Evolutionary conservation across 2,329 filamentous ascomycete species (phyloP).

Genomic region (Aspergillus sergii): DNA sequence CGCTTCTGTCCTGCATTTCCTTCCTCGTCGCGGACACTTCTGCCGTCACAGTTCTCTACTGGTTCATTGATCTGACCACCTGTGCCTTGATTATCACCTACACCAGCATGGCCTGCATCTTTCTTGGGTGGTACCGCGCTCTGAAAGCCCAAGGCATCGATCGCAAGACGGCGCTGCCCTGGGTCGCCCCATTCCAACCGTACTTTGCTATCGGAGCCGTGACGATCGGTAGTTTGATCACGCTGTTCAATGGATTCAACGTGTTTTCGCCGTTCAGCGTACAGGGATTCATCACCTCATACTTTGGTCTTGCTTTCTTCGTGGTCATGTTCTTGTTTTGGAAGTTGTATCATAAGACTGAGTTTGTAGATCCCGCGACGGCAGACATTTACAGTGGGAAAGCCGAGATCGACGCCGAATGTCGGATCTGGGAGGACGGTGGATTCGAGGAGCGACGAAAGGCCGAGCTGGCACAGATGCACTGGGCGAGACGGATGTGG

Average conservation of each 20-base stretch:
- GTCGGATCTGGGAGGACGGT: slow-evolving; percentile 37
- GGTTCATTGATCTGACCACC: slow-evolving; percentile 65
- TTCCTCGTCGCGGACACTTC: slow-evolving; percentile 69
- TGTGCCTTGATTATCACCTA: slow-evolving; percentile 47
- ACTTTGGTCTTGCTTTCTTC: slow-evolving; percentile 50
- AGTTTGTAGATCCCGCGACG: slow-evolving; percentile 28
- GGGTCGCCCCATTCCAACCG: slow-evolving; percentile 68
- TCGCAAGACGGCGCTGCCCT: slow-evolving; percentile 65
- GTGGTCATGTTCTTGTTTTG: slow-evolving; percentile 44
- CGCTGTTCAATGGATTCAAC: slow-evolving; percentile 67
- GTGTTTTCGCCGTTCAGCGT: slow-evolving; percentile 44
- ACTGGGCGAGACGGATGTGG: slow-evolving; percentile 30
- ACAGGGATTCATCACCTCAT: slow-evolving; percentile 54
- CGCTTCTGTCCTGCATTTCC: slow-evolving; percentile 67
- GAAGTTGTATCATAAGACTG: slow-evolving; percentile 35
- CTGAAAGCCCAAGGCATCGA: slow-evolving; percentile 69
- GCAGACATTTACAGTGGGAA: slow-evolving; percentile 38
- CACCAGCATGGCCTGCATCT: slow-evolving; percentile 67
- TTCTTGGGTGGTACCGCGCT: slow-evolving; percentile 71
- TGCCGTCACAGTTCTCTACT: slow-evolving; percentile 67
- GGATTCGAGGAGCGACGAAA: slow-evolving; percentile 31
- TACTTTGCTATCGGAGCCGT: slow-evolving; percentile 69
- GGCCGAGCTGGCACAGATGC: slow-evolving; percentile 33
- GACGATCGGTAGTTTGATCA: slow-evolving; percentile 53
- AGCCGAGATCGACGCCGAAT: slow-evolving; percentile 38